Base-by-base conservation (phyloP, 768 basidiomycete species). In the Cubamyces lactineus region DNA sequence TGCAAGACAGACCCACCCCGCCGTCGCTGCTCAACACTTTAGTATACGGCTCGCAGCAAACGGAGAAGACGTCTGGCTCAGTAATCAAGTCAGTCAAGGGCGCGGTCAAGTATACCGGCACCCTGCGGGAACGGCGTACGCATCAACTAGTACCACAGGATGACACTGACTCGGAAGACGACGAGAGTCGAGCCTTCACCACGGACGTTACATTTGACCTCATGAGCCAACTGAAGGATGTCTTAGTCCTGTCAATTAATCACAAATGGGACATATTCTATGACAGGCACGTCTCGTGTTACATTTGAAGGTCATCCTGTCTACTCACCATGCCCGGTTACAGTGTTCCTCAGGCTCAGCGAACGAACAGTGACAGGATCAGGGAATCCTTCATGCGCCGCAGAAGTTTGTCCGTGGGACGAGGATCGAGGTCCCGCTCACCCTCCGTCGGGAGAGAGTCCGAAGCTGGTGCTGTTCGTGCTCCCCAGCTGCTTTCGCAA, bases 181-280 rank as follows among this genome's bases (percentile, higher is more conserved):
- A 71, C 47, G 74, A 72, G 19, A 74, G 76, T 4, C 68, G 74
- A 15, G 67, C 61, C 3, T 91, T 86, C 70, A 83, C 84, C 3
- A 87, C 89, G n/a, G 86, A 91, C 61, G 71, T 76, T 17, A 88
- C 89, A 0, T 83, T 85, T 62, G 82, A 84, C 46, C 80, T 88
- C 21, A 80, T 91, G 80, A 71, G 77, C 17, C 84, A 86, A 70
- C 75, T 91, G 38, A 81, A 82, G 69, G 84, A 88, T 65, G 78
- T 87, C 4, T 72, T 91, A 45, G 71, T 80, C 7, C 79, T 87
- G 61, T 83, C 86, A 0, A 73, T 80, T 38, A 73, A 76, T 26
- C 83, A 84, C 67, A 82, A 81, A 21, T 88, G 86, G 86, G 79
- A 82, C 62, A 83, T 89, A 15, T 86, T 90, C 69, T 79, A 85